Base-by-base conservation (phyloP, 2,329 filamentous ascomycete genomes). In the Colletotrichum musicola region DNA sequence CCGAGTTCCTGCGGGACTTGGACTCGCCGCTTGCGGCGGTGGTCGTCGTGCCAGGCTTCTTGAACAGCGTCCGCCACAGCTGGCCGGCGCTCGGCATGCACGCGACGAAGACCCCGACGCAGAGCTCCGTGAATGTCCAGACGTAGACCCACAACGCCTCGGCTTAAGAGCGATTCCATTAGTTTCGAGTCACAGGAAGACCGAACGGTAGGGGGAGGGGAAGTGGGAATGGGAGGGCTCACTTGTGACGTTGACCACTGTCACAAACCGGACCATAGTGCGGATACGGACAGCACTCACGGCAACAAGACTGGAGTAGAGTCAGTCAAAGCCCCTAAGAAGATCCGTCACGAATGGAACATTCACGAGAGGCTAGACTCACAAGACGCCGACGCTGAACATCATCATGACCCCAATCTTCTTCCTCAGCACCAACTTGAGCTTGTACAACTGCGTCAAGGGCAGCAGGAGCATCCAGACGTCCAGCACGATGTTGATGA, bases 401-500 rank as follows among this genome's bases (percentile, higher is more conserved):
- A 61, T 61, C 13, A 61, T 14, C 30, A 61, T 69, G 1, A 68
- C 68, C 0, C 63, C 59, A 10, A 74, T 25, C 42, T 74, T 74
- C 40, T 68, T 73, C 46, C 60, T 70, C 1, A 49, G 16, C 1
- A 64, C 47, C 40, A 75, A 63, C 1, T 75, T 68, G 10, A 76
- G 51, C 2, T 53, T 35, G 53, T 62, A 73, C 0, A 76, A 58
- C 20, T 62, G 64, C 10, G 53, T 68, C 14, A 74, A 38, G 0
- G 74, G 73, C 1, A 71, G 20, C 7, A 73, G 16, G 2, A 76
- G 62, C 40, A 75, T 74, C 4, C 67, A 61, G 2, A 75, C 22
- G 58, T 75, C 74, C 3, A 73, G 70, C 0, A 68, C 60, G 10
- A 75, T 62, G 38, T 74, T 75, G 27, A 75, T 57, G 1, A 50